Conservation (phyloP, 2,329 filamentous ascomycete genomes). For the Xylariaceae sp. region DNA sequence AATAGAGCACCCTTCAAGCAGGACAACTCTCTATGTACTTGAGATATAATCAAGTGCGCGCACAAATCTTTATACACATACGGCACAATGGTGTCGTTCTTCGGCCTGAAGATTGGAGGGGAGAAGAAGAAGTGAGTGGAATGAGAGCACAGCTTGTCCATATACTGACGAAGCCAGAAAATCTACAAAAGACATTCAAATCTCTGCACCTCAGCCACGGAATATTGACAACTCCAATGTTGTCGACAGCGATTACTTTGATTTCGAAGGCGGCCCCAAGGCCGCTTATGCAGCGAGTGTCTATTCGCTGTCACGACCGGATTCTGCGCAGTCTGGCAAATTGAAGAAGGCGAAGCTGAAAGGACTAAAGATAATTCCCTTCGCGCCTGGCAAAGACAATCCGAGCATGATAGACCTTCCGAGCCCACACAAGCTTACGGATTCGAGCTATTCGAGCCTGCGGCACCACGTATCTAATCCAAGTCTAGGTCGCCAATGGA, state of each 20-base stretch:
- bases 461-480: conserved; percentile 38
- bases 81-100: conserved; percentile 61
- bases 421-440: conserved; percentile 27
- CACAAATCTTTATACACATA: not conserved
- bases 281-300: conserved; percentile 21
- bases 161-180: conserved; percentile 39
- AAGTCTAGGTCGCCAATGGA: conserved; percentile 43
- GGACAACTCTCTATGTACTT: conserved; percentile 6
- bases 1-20: not conserved
- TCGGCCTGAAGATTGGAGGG: conserved; percentile 59
- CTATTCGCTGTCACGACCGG: conserved; percentile 44
- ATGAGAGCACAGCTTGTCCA: conserved; percentile 12
- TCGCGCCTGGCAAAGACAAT: conserved; percentile 47
- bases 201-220: conserved; percentile 33
- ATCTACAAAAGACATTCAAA: conserved; percentile 41
- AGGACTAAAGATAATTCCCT: conserved; percentile 38
- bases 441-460: conserved; percentile 36
- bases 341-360: conserved; percentile 32
- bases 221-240: conserved; percentile 16
- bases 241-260: conserved; percentile 15
- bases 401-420: conserved; percentile 55
- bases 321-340: conserved; percentile 46
- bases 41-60: not conserved
- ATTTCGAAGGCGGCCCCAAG: conserved; percentile 19
- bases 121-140: conserved; percentile 60